Evolutionary conservation across 495 filamentous ascomycete species (phyloP).

Genomic region (Parachaetomium inaequale): DNA sequence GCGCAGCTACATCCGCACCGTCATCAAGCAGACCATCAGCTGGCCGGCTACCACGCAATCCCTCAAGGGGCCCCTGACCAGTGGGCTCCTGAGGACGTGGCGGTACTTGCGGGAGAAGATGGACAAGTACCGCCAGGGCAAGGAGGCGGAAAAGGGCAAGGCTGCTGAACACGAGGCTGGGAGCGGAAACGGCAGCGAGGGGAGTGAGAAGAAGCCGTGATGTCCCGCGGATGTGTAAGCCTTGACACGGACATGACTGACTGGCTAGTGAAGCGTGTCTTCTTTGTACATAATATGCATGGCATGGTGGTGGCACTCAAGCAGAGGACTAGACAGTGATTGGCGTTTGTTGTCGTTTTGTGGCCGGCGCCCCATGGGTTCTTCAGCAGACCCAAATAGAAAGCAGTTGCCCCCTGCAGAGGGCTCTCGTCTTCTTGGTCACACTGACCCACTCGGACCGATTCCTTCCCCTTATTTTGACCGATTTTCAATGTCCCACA

Average conservation of each 20-base stretch:
- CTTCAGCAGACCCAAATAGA: neutral
- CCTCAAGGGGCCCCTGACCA: slow-evolving; percentile 73
- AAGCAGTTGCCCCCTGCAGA: neutral
- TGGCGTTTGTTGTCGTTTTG: slow-evolving; percentile 6
- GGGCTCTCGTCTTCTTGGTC: neutral
- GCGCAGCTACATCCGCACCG: slow-evolving; percentile 59
- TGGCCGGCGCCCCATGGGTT: neutral
- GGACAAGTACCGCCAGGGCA: slow-evolving; percentile 59
- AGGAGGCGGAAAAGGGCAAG: slow-evolving; percentile 20
- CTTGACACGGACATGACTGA: neutral
- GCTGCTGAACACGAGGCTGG: slow-evolving; percentile 4
- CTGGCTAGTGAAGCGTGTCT: neutral
- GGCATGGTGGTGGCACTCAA: slow-evolving; percentile 21
- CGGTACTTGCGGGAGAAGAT: slow-evolving; percentile 83
- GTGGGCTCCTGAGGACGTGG: slow-evolving; percentile 63
- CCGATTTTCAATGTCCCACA: no score
- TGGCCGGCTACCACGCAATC: slow-evolving; percentile 89
- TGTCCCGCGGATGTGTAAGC: neutral
- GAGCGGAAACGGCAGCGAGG: neutral
- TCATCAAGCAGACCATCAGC: slow-evolving; percentile 78
- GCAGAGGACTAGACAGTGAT: slow-evolving; percentile 16
- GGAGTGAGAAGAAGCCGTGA: slow-evolving; percentile 13
- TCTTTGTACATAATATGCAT: slow-evolving; percentile 19
- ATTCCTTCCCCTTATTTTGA: no score
- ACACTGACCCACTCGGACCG: no score